Evolutionary conservation across 2,329 filamentous ascomycete species (phyloP).

Genomic region (Juglanconis sp.): DNA sequence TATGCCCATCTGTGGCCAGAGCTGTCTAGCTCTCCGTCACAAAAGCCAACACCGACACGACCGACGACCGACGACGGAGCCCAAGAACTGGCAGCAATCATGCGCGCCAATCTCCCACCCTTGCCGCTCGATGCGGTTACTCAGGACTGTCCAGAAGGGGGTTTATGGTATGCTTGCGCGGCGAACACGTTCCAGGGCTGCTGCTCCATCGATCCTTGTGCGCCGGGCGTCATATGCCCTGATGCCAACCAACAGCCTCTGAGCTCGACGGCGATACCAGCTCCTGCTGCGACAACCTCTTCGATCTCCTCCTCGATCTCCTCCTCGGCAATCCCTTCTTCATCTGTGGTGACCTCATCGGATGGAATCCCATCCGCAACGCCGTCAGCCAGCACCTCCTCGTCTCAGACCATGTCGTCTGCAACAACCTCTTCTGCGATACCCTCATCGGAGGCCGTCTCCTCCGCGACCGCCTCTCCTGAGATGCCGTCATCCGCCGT

Average conservation of each 20-base stretch:
- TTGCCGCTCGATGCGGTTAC: neutral
- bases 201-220: conserved; percentile 43
- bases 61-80: too few species aligned
- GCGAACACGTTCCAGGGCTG: conserved; percentile 40
- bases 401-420: neutral
- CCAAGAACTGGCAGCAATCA: too few species aligned
- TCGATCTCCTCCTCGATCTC: neutral
- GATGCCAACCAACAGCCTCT: conserved; percentile 10
- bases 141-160: conserved; percentile 27
- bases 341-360: too few species aligned
- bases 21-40: too few species aligned
- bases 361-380: neutral
- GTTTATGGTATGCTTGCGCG: conserved; percentile 36
- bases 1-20: too few species aligned
- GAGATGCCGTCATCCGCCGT: too few species aligned
- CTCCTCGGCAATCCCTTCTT: neutral
- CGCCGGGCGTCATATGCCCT: conserved; percentile 28
- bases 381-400: neutral
- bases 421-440: neutral
- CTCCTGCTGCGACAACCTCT: neutral
- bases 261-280: conserved; percentile 4
- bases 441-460: too few species aligned
- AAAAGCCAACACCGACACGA: too few species aligned
- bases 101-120: too few species aligned
- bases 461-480: too few species aligned